Conservation (phyloP, 257 asterid genomes). For the Scutellaria minor region DNA sequence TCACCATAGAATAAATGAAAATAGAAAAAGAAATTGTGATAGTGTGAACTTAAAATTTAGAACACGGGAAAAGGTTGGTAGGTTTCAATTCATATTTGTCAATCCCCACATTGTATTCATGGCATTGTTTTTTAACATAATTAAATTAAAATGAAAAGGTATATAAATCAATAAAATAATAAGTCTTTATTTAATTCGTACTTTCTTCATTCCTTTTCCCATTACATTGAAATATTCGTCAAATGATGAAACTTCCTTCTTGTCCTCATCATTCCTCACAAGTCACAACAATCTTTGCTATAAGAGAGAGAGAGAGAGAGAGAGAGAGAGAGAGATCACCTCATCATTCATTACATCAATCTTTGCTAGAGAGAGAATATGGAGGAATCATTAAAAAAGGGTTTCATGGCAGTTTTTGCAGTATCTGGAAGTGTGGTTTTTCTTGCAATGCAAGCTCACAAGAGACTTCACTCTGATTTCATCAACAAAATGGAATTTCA, state of each 20-base stretch:
- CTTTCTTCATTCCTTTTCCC: background rate
- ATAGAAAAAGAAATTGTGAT: too few species aligned
- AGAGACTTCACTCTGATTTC: conserved; percentile 78
- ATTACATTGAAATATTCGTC: conserved; percentile 29
- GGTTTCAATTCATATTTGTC: conserved; percentile 4
- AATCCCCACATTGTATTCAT: background rate
- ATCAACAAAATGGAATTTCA: conserved; percentile 69
- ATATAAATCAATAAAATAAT: background rate
- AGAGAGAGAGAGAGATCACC: background rate
- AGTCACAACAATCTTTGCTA: conserved; percentile 2
- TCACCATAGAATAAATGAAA: too few species aligned
- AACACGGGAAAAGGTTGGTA: background rate
- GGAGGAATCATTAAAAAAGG: conserved; percentile 60
- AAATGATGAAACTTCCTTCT: conserved; percentile 29
- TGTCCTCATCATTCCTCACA: conserved; percentile 8
- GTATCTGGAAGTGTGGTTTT: conserved; percentile 84
- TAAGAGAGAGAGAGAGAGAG: background rate
- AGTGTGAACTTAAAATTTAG: background rate
- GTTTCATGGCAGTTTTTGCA: conserved; percentile 80
- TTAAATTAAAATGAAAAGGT: background rate
- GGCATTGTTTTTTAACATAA: background rate
- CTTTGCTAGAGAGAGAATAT: conserved; percentile 22
- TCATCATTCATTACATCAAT: background rate
- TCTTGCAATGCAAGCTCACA: conserved; percentile 72
- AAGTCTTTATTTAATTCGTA: background rate